Base-by-base conservation (phyloP, 345 rosid species). In the Brassica cretica region DNA sequence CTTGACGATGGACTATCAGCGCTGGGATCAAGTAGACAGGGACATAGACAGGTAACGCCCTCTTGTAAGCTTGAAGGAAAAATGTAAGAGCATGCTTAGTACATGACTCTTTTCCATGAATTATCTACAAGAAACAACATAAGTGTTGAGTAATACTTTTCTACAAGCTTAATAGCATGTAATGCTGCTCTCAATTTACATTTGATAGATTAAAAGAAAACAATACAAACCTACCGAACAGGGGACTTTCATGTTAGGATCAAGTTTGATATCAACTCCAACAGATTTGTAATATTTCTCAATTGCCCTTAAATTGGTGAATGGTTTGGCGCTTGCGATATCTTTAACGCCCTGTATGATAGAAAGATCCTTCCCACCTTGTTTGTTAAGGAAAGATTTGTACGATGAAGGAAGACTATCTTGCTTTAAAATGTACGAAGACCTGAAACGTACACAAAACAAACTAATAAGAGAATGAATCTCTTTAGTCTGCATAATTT, bases 21-120 rank as follows among this genome's bases (percentile, higher is more conserved):
- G 98, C 97, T 53, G 98, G 97, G 73, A 94, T 65, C 72, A 94
- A 80, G 86, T 94, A 94, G 25, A 94, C 98, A 44, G 98, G 98
- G 66, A 94, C 86, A 82, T 94, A 94, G 5, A 94, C 97, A 5
- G 95, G 97, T 70, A 94, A 65, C 7, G 98, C 97, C 84, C 98
- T 89, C 84, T 84, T 88, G 79, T 90, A 92, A 62, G 93, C 95
- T 87, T 94, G 82, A 84, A 87, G 46, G 62, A 94, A 78, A 82
- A 94, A 94, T 33, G 97, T 87, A 59, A 81, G 25, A 64, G 78
- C 78, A 77, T 94, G 98, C 55, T 58, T 83, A 51, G 80, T 51
- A 84, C 98, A 94, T 60, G 95, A 86, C 64, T 89, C 93, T 72
- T 88, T 88, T 79, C 93, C 98, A 77, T 94, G 98, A 76, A 94